Evolutionary conservation across 139 green algal species (phyloP), one percentile per base, ranked within the genome.

Genomic region (Monoraphidium neglectum): DNA sequence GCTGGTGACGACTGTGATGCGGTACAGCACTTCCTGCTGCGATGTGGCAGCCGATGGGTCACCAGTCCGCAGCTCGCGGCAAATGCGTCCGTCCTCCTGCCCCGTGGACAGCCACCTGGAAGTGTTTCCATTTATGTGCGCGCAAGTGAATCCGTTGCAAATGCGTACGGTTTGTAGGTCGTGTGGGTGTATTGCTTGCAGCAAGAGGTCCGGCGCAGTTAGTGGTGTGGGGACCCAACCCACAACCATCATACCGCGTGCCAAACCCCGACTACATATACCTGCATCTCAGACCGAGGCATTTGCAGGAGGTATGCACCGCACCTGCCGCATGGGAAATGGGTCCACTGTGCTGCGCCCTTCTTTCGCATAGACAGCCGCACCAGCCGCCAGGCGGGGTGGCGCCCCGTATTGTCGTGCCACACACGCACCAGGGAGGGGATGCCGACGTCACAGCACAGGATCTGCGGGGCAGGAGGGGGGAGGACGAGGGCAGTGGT

Each of bases 331-430:
- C 79, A 84, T 1, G 79, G 79, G 63, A 77, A 77, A 37, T 37
- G 28, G 38, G 71, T 33, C 72, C 72, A 77, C 30, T 83, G 30
- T 4, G 30, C 63, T 28, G 35, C 10, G 53, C 70, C 83, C 80
- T 88, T 67, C 71, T 82, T 88, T 32, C 82, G 74, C 16, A 94
- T 84, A 59, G 87, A 70, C 24, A 96, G 80, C 46, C 87, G 82
- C 18, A 89, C 79, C 77, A 95, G 54, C 54, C 88, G 89, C 92
- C 92, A 96, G 35, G 79, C 77, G 23, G 92, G 88, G 4, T 84
- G 68, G 24, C 78, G 62, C 15, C 89, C 90, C 0, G 72, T 87
- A 70, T 89, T 90, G 83, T 93, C 91, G 69, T 95, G 89, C 75
- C 87, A 89, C 21, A 96, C 79, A 4, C 80, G 83, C 57, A 93